These are phyloP conservation scores for Ogataea kodamae DNA, from an alignment of 805 yeast species.

Conservation along the genomic window DNA sequence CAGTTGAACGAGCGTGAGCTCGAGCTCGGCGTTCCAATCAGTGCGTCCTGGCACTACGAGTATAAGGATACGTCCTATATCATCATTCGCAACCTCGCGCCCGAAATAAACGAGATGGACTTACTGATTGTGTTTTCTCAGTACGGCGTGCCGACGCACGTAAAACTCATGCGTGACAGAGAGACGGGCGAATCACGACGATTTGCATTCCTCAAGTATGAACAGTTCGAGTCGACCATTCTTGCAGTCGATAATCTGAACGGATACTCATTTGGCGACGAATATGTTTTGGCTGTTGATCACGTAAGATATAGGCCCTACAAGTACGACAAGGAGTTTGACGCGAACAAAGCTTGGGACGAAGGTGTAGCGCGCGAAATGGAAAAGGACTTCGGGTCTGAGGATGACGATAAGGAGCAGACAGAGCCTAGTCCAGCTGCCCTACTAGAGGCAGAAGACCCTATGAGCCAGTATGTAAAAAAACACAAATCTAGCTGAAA, in stretches of 20 bases:
- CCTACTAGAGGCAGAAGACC: constrained; percentile 29
- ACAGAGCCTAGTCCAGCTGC: constrained; percentile 3
- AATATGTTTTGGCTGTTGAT: constrained; percentile 59
- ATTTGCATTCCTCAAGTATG: constrained; percentile 79
- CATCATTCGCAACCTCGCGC: constrained; percentile 70
- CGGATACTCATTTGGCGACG: constrained; percentile 46
- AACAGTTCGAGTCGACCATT: constrained; percentile 73
- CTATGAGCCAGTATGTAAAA: constrained; percentile 33
- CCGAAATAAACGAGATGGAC: constrained; percentile 68
- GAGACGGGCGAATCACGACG: constrained; percentile 66
- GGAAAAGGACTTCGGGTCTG: constrained; percentile 44
- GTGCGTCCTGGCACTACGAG: constrained; percentile 89
- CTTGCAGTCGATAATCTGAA: constrained; percentile 88
- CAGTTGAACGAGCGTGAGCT: constrained; percentile 66
- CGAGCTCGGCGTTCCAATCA: constrained; percentile 49
- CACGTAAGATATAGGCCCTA: constrained; percentile 60
- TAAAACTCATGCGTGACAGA: constrained; percentile 64
- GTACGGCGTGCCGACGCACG: constrained; percentile 79
- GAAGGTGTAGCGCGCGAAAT: constrained; percentile 34
- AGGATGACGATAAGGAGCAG: constrained; percentile 29
- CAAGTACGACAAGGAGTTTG: constrained; percentile 44
- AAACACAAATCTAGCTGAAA: constrained; percentile 6
- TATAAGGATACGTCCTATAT: constrained; percentile 73
- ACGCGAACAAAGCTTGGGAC: constrained; percentile 37
- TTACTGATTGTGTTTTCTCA: constrained; percentile 78